Percentiles rank a stretch among this genome's conserved stretches.
Conservation (phyloP, 176 grass and related monocot species). For the Musa acuminata region DNA sequence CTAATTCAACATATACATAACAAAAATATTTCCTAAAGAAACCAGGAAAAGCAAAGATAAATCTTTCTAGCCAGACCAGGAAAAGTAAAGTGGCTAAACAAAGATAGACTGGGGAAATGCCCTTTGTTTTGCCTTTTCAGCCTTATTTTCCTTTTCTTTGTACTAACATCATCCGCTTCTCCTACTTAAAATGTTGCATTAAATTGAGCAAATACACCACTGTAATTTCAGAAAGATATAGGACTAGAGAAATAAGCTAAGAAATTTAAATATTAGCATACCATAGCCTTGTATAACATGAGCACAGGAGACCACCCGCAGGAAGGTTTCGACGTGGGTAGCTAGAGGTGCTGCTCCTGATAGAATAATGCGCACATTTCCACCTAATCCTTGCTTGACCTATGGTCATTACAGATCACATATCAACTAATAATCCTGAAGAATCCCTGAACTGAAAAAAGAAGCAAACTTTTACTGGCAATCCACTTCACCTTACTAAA, state of each 20-base stretch:
- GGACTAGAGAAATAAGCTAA: not conserved
- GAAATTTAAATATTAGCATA: constrained; percentile 26
- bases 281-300: constrained; percentile 86
- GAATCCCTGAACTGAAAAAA: not conserved
- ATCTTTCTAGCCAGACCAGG: no score
- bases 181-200: no score
- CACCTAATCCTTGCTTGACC: constrained; percentile 88
- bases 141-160: not conserved
- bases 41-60: no score
- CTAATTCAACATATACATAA: no score
- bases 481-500: constrained; percentile 65
- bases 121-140: no score
- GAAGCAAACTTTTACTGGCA: not conserved
- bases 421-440: no score
- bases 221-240: no score
- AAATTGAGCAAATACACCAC: no score
- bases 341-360: constrained; percentile 82
- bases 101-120: no score
- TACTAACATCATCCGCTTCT: not conserved
- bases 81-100: no score
- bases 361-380: constrained; percentile 61
- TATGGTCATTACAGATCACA: constrained; percentile 2
- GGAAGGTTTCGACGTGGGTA: constrained; percentile 66
- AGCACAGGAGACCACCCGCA: constrained; percentile 87
- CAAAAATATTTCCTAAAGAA: no score